A percentile compares a stretch with the other conserved stretches of the same genome.
phyloP scores from a whole-genome alignment of 208 protist genomes.

The Trypanosoma brucei region DNA sequence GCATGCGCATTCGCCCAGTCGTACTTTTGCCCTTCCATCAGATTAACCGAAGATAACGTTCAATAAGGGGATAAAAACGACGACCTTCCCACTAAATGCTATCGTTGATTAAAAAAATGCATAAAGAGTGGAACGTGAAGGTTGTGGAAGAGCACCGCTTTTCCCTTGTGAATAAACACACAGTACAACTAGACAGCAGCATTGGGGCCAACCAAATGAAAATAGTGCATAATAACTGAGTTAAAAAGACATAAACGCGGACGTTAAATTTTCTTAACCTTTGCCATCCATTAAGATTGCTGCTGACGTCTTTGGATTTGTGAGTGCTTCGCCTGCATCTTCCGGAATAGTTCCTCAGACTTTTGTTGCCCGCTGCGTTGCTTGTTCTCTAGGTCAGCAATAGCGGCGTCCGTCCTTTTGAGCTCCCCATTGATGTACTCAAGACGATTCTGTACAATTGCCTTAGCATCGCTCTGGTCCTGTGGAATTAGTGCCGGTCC shows the following conservation, averaged over 20 bases:
- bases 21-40: conserved; percentile 26
- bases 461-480: conserved; percentile 88
- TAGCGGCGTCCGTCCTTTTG: conserved; percentile 73
- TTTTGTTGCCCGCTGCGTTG: conserved; percentile 68
- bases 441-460: conserved; percentile 87
- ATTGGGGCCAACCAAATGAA: too few species aligned
- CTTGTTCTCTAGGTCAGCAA: conserved; percentile 78
- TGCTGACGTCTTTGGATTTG: conserved; percentile 69
- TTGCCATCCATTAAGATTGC: conserved; percentile 34
- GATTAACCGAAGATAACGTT: neutral
- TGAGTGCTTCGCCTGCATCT: conserved; percentile 77
- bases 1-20: conserved; percentile 41
- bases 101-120: too few species aligned
- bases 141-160: too few species aligned
- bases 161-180: too few species aligned
- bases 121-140: too few species aligned
- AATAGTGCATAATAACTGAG: too few species aligned
- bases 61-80: too few species aligned
- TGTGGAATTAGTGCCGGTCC: conserved; percentile 92
- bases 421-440: conserved; percentile 91
- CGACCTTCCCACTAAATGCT: too few species aligned
- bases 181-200: too few species aligned
- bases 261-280: neutral
- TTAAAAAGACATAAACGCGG: neutral
- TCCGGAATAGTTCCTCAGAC: conserved; percentile 72